phyloP scores from a whole-genome alignment of 2,329 filamentous ascomycete species.

The Aphanoascus verrucosus region DNA sequence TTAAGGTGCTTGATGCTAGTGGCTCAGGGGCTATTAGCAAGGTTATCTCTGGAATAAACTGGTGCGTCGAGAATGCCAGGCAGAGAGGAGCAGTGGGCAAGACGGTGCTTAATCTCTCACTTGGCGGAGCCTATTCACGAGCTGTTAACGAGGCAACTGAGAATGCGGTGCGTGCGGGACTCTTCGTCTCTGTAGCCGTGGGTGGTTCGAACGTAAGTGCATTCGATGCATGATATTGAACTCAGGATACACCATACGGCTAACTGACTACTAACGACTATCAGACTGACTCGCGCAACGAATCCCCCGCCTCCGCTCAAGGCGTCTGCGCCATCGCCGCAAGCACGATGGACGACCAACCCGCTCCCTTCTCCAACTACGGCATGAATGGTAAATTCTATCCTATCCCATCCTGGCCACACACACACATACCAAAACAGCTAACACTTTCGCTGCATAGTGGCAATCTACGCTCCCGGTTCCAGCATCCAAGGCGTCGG shows the following conservation, averaged over 20 bases:
- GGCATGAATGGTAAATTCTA: slow-evolving; percentile 26
- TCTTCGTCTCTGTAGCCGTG: slow-evolving; percentile 33
- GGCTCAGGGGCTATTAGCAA: slow-evolving; percentile 37
- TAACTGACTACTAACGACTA: background rate
- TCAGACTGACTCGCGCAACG: slow-evolving; percentile 24
- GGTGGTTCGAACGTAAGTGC: slow-evolving; percentile 28
- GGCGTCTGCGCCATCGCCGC: slow-evolving; percentile 35
- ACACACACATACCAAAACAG: background rate
- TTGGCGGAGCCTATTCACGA: slow-evolving; percentile 27
- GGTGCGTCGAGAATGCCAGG: slow-evolving; percentile 26
- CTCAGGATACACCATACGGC: too few species aligned
- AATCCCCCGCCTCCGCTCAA: slow-evolving; percentile 31
- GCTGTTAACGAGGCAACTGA: slow-evolving; percentile 32
- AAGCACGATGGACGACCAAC: slow-evolving; percentile 24
- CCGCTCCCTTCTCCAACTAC: slow-evolving; percentile 35
- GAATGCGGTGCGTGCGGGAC: slow-evolving; percentile 27
- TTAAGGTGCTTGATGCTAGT: slow-evolving; percentile 41
- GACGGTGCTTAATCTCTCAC: slow-evolving; percentile 27
- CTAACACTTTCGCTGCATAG: slow-evolving; percentile 13
- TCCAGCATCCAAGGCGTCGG: slow-evolving; percentile 39
- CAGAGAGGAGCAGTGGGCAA: slow-evolving; percentile 22
- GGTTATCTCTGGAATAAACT: slow-evolving; percentile 42
- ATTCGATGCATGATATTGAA: background rate
- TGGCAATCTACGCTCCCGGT: slow-evolving; percentile 50
- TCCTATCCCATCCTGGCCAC: background rate